Evolutionary conservation across 768 basidiomycete genomes (phyloP).

Genomic region (Boletales sp.): DNA sequence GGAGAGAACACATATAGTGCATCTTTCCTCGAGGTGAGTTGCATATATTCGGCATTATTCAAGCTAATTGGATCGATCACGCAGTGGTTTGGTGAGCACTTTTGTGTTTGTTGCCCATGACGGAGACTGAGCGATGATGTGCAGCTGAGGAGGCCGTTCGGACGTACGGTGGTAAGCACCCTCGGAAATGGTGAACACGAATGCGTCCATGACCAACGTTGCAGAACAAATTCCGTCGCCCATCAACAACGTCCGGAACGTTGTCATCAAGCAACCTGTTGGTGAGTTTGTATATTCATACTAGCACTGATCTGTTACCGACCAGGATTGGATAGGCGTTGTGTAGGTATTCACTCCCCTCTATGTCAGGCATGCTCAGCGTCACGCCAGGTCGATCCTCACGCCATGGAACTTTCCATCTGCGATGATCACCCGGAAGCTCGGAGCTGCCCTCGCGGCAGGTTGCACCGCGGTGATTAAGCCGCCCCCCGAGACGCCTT

Average conservation of each 20-base stretch:
- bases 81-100: conserved; percentile 74
- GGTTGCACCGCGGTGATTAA: conserved; percentile 98
- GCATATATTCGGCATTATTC: conserved; percentile 1
- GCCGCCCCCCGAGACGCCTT: conserved; percentile 93
- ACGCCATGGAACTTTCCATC: conserved; percentile 96
- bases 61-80: conserved; percentile 2
- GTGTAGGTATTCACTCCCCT: conserved; percentile 34
- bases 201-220: neutral
- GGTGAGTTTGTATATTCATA: conserved; percentile 44
- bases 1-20: conserved; percentile 85
- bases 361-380: neutral
- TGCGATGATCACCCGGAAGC: conserved; percentile 91
- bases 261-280: conserved; percentile 91
- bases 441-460: conserved; percentile 85
- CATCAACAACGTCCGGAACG: conserved; percentile 65
- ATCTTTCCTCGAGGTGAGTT: conserved; percentile 73
- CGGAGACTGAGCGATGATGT: conserved; percentile 4
- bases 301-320: conserved; percentile 33
- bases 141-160: conserved; percentile 90
- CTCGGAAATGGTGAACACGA: neutral
- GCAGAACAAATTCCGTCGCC: conserved; percentile 82
- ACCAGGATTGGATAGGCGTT: conserved; percentile 34
- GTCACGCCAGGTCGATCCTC: conserved; percentile 57
- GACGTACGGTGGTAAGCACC: conserved; percentile 73
- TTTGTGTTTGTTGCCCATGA: neutral